These are phyloP conservation scores for Candida parachauliodes DNA, from an alignment of 805 yeast genomes.

Conservation along the genomic window DNA sequence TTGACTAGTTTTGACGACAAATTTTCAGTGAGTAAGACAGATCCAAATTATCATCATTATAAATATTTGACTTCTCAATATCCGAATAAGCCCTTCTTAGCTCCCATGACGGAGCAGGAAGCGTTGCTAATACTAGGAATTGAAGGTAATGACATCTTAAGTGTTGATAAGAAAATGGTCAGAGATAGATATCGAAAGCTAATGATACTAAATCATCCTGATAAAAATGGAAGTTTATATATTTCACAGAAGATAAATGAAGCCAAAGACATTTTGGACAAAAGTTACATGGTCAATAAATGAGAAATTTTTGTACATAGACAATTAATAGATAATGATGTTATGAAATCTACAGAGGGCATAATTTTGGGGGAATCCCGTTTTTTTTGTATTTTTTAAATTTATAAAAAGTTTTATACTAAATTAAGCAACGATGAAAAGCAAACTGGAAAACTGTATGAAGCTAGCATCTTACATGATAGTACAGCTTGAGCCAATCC, in stretches of 20 bases:
- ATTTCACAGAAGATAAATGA: constrained; percentile 40
- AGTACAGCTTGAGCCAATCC: constrained; percentile 5
- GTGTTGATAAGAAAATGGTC: constrained; percentile 32
- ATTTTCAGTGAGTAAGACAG: constrained; percentile 9
- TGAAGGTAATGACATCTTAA: constrained; percentile 36
- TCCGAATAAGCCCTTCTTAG: constrained; percentile 30
- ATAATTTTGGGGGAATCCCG: neutral
- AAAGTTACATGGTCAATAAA: constrained; percentile 30
- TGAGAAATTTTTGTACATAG: neutral
- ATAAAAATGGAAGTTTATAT: constrained; percentile 37
- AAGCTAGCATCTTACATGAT: constrained; percentile 4
- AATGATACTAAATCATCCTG: constrained; percentile 43
- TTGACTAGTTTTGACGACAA: constrained; percentile 12
- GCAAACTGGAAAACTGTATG: neutral
- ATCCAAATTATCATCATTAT: constrained; percentile 15
- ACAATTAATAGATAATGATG: neutral
- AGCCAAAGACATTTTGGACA: constrained; percentile 39
- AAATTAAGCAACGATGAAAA: neutral
- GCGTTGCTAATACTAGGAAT: constrained; percentile 40
- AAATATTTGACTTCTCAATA: constrained; percentile 20
- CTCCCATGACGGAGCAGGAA: constrained; percentile 42
- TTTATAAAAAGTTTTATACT: neutral
- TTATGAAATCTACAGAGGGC: neutral
- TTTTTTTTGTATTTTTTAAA: neutral
- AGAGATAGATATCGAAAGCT: constrained; percentile 34